Conservation (phyloP, 2,329 filamentous ascomycete genomes). For the Trichoderma hamatum region DNA sequence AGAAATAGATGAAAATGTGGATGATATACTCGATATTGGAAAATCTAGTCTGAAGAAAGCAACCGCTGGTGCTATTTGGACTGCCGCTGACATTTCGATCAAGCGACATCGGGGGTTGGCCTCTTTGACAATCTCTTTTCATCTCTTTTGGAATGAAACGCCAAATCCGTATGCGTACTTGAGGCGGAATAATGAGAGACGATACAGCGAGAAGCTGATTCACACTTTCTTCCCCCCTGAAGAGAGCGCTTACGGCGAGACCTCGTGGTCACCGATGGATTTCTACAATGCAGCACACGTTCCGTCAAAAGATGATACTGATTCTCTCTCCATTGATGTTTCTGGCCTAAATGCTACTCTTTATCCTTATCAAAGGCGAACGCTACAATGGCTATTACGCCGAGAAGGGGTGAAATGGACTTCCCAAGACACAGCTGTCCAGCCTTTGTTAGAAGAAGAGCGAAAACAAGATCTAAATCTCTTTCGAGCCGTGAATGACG, state of each 20-base stretch:
- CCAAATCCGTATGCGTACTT: constrained; percentile 37
- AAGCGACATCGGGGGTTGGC: constrained; percentile 35
- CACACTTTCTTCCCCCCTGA: constrained; percentile 40
- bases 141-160: constrained; percentile 50
- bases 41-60: constrained; percentile 27
- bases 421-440: constrained; percentile 28
- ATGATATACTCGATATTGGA: constrained; percentile 31
- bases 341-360: constrained; percentile 54
- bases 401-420: constrained; percentile 64
- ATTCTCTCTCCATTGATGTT: constrained; percentile 45
- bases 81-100: constrained; percentile 38
- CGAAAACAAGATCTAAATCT: constrained; percentile 27
- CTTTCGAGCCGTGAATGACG: constrained; percentile 43
- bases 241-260: not conserved
- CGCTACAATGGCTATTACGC: constrained; percentile 69
- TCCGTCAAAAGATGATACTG: constrained; percentile 51
- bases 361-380: constrained; percentile 73
- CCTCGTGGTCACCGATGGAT: constrained; percentile 51
- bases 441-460: constrained; percentile 28
- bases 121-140: constrained; percentile 39
- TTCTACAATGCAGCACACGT: constrained; percentile 74
- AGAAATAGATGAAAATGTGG: constrained; percentile 31
- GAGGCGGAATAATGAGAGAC: constrained; percentile 38
- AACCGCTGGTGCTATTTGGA: constrained; percentile 43
- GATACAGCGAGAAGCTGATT: constrained; percentile 42